phyloP scores from a whole-genome alignment of 768 basidiomycete genomes.

The Agaricus blazei region DNA sequence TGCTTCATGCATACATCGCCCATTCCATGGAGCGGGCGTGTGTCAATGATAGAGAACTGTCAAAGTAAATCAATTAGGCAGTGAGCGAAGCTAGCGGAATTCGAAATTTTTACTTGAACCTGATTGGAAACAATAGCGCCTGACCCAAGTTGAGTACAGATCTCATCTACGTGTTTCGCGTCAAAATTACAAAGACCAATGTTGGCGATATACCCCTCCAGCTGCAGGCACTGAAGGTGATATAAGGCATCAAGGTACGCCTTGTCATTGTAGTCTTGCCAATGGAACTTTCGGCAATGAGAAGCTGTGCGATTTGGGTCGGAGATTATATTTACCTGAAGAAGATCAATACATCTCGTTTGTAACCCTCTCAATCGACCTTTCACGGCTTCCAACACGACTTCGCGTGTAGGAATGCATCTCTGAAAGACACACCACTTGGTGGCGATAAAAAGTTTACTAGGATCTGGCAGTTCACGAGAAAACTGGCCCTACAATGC shows the following conservation, averaged over 20 bases:
- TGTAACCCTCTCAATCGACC: constrained; percentile 67
- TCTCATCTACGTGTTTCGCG: constrained; percentile 64
- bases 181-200: constrained; percentile 82
- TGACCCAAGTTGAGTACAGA: constrained; percentile 65
- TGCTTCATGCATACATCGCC: constrained; percentile 68
- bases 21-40: constrained; percentile 71
- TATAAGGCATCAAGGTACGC: constrained; percentile 36
- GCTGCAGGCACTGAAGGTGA: constrained; percentile 54
- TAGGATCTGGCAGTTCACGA: constrained; percentile 32
- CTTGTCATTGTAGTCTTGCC: constrained; percentile 59
- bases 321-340: constrained; percentile 46
- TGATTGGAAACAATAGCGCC: constrained; percentile 75
- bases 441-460: constrained; percentile 62
- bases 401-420: constrained; percentile 40
- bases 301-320: not conserved
- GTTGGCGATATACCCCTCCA: constrained; percentile 51
- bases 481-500: constrained; percentile 63
- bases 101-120: constrained; percentile 50
- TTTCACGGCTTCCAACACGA: constrained; percentile 59
- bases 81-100: not conserved
- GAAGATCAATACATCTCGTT: constrained; percentile 52
- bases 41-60: constrained; percentile 78
- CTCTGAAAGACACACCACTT: constrained; percentile 81
- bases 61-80: not conserved
- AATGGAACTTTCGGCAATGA: constrained; percentile 53